Conservation (phyloP, 768 basidiomycete genomes). For the Psilocybe tampanensis region DNA sequence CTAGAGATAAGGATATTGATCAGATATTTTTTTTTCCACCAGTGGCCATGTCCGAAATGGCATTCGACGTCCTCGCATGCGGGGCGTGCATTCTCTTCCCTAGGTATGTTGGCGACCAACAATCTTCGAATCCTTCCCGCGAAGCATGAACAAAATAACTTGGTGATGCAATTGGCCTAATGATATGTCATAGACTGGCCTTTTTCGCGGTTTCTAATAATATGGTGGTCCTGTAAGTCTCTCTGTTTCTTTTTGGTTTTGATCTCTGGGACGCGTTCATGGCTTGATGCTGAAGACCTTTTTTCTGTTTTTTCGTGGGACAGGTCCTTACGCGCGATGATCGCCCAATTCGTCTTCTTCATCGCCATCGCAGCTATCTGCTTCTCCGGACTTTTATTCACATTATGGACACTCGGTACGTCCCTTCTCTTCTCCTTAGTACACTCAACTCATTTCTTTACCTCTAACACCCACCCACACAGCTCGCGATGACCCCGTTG, state of each 20-base stretch:
- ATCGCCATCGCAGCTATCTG: slow-evolving; percentile 76
- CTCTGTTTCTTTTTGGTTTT: too few species aligned
- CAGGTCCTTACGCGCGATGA: slow-evolving; percentile 83
- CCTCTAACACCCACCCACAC: too few species aligned
- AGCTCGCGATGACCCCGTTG: slow-evolving; percentile 31
- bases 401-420: slow-evolving; percentile 48
- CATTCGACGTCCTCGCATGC: slow-evolving; percentile 84
- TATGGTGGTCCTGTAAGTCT: slow-evolving; percentile 71
- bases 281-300: neutral
- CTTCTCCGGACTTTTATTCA: slow-evolving; percentile 74
- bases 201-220: slow-evolving; percentile 83
- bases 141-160: neutral
- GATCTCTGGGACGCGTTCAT: neutral
- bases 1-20: neutral
- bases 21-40: neutral
- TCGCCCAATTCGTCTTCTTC: slow-evolving; percentile 77
- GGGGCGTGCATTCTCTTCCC: slow-evolving; percentile 87
- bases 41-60: slow-evolving; percentile 58
- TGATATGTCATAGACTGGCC: slow-evolving; percentile 50
- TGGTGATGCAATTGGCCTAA: neutral
- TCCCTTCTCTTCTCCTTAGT: neutral
- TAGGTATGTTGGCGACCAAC: slow-evolving; percentile 40
- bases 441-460: too few species aligned
- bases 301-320: neutral
- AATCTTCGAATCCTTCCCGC: neutral